A percentile compares a stretch with the other conserved stretches of the same genome.
Conservation (phyloP, 2,329 filamentous ascomycete genomes). For the Nothomitra cinnamomea region DNA sequence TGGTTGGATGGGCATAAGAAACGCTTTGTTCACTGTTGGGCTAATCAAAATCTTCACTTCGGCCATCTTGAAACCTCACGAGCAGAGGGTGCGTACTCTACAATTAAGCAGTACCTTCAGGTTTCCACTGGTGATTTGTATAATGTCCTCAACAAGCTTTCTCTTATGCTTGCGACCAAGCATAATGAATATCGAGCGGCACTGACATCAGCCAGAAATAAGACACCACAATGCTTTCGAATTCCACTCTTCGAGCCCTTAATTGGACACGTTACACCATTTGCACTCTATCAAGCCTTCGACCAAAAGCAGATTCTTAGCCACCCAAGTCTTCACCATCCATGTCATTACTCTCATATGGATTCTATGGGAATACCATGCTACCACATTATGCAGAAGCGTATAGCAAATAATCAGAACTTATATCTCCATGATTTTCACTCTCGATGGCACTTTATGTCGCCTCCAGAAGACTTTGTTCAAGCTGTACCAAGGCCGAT, state of each 20-base stretch:
- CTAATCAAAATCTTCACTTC: conserved; percentile 1
- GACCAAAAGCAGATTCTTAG: too few species aligned
- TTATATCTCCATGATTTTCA: background rate
- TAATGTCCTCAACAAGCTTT: too few species aligned
- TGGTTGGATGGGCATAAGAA: background rate
- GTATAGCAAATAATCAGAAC: background rate
- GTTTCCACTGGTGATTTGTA: too few species aligned
- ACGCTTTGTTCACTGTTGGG: too few species aligned
- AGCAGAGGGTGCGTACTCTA: background rate
- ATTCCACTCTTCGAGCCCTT: too few species aligned
- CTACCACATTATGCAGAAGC: background rate
- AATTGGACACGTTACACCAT: too few species aligned
- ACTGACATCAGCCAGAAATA: background rate
- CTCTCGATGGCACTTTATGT: background rate
- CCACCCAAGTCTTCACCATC: too few species aligned
- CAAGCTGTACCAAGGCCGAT: background rate
- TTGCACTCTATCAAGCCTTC: too few species aligned
- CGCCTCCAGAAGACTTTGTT: background rate
- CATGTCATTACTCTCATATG: background rate
- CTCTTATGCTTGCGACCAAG: background rate
- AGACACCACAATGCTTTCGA: background rate
- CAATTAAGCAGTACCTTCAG: too few species aligned
- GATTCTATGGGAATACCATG: background rate
- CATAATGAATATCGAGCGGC: background rate
- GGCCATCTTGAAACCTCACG: background rate